Percentiles rank a stretch among this genome's conserved stretches.
Conservation (phyloP, 2,329 filamentous ascomycete genomes). For the Fusarium tanahbumbuense region DNA sequence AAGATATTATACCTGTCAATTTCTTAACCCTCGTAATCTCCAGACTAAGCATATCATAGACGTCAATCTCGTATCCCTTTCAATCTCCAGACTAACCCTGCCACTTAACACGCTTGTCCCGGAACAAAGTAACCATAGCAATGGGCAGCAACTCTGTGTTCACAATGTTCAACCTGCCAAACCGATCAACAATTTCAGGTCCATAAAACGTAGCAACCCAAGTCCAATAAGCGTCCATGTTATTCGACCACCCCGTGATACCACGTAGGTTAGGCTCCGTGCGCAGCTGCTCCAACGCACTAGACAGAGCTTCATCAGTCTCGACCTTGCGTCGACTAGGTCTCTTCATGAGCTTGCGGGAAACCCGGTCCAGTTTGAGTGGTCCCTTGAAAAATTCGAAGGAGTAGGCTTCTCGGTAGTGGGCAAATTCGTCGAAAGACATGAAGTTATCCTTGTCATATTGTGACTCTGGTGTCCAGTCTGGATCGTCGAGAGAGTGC, state of each 20-base stretch:
- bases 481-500: constrained; percentile 29
- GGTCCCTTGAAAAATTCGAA: constrained; percentile 40
- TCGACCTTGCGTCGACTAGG: constrained; percentile 47
- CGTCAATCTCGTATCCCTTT: background rate
- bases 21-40: too few relatives aligned
- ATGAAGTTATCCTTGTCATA: constrained; percentile 57
- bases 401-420: constrained; percentile 56
- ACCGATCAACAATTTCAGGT: constrained; percentile 56
- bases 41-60: too few relatives aligned
- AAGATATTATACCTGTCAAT: too few relatives aligned
- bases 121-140: constrained; percentile 59
- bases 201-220: constrained; percentile 61
- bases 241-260: constrained; percentile 44
- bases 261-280: constrained; percentile 33
- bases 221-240: constrained; percentile 58
- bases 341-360: constrained; percentile 51
- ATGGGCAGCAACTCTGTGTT: constrained; percentile 59
- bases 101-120: constrained; percentile 59
- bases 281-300: constrained; percentile 39
- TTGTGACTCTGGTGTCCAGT: constrained; percentile 47
- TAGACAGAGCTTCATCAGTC: constrained; percentile 39
- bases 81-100: constrained; percentile 37
- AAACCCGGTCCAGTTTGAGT: constrained; percentile 50
- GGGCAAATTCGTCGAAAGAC: constrained; percentile 57
- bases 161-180: constrained; percentile 59